Evolutionary conservation across 2,329 filamentous ascomycete genomes (phyloP).

Genomic region (Drechslerella dactyloides): DNA sequence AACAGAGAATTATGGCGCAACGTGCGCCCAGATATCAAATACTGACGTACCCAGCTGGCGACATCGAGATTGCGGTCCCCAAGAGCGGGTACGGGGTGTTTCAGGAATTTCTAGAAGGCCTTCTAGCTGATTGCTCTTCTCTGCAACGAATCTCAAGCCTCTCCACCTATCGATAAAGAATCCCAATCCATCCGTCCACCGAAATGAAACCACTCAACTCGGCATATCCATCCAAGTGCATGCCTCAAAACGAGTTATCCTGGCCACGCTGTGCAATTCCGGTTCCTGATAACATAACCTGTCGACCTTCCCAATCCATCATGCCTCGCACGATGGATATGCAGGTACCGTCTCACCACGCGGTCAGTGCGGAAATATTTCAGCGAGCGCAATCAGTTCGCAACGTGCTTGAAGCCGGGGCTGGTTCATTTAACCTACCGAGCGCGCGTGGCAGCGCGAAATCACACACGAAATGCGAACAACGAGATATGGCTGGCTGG

Average conservation of each 20-base stretch:
- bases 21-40: conserved; percentile 9
- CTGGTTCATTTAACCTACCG: conserved; percentile 37
- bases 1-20: too few species aligned
- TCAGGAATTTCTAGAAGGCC: conserved; percentile 48
- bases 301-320: conserved; percentile 43
- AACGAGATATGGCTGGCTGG: conserved; percentile 1
- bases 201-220: conserved; percentile 6
- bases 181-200: conserved; percentile 1
- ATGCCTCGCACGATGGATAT: conserved; percentile 26
- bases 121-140: background rate
- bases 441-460: conserved; percentile 16
- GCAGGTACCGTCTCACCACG: conserved; percentile 48
- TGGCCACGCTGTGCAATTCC: conserved; percentile 17
- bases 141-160: background rate
- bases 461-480: conserved; percentile 6
- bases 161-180: conserved; percentile 6
- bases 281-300: conserved; percentile 38
- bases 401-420: conserved; percentile 16
- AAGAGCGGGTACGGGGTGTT: conserved; percentile 28
- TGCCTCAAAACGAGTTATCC: background rate
- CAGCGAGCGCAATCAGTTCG: conserved; percentile 9
- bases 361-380: conserved; percentile 42
- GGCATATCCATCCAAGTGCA: conserved; percentile 4
- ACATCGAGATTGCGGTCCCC: conserved; percentile 23
- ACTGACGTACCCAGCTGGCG: conserved; percentile 9